Conservation (phyloP, 108 stramenopile species). For the Aurantiochytrium sp. region DNA sequence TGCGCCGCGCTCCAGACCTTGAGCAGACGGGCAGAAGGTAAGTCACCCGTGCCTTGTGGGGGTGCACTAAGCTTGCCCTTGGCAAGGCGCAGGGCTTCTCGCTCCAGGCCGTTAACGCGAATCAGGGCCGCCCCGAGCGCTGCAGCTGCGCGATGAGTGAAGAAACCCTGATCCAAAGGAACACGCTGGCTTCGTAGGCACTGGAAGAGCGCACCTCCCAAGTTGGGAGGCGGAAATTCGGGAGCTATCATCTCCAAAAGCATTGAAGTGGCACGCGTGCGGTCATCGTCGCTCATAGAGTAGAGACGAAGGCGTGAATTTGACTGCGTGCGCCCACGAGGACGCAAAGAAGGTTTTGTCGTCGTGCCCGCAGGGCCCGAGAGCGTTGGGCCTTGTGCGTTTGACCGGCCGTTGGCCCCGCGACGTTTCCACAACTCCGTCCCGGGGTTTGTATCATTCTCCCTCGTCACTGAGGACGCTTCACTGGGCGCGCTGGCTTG, state of each 20-base stretch:
- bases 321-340: neutral
- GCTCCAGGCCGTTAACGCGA: neutral
- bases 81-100: neutral
- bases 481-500: neutral
- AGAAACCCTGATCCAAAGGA: neutral
- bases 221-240: neutral
- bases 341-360: neutral
- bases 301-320: neutral
- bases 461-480: neutral
- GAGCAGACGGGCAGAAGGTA: neutral
- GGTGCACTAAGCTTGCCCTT: neutral
- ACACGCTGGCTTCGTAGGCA: neutral
- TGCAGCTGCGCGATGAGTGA: neutral
- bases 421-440: neutral
- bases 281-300: constrained; percentile 1
- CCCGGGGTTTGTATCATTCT: neutral
- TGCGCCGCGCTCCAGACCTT: neutral
- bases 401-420: neutral
- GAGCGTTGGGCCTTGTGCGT: neutral
- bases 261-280: neutral
- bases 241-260: neutral
- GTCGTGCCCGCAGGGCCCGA: neutral
- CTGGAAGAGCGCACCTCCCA: neutral
- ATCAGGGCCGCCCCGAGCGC: neutral
- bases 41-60: neutral